Base-by-base conservation (phyloP, 495 filamentous ascomycete genomes). In the Aspergillus diversus region DNA sequence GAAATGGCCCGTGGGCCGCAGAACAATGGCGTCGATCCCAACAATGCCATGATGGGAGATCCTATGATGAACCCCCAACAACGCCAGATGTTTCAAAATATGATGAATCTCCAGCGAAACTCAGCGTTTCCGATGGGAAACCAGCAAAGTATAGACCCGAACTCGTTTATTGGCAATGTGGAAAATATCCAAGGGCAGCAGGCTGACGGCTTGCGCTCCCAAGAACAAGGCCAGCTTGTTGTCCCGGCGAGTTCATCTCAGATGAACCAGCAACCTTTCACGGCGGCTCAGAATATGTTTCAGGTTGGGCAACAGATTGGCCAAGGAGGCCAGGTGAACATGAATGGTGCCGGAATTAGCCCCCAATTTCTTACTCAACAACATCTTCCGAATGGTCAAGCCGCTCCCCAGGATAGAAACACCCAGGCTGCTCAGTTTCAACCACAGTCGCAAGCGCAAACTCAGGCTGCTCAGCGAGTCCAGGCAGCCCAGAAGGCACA, bases 191-290 rank as follows among this genome's bases (percentile, higher is more conserved):
- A 85, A 56, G 84, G 81, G 31, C 86, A 88, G 67, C 87, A 89
- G 71, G 83, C 82, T 33, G 84, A 86, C 65, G 87, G 84, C 13
- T 67, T 85, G 55, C 84, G 85, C 31, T 82, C 81, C n/a, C 84
- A 87, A 70, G 84, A 89, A 71, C 83, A 83, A 52, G 87, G 87
- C 31, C 86, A 88, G 63, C 72, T 85, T 49, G 87, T 90, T 27
- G 87, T 90, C 11, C 87, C 87, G 9, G 87, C 86, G 16, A 90
- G 86, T 66, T 77, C 79, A 72, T 83, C 74, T 31, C 79, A 80
- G 55, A 78, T 80, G 60, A 78, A 80, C 48, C 79, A 78, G 55
- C 68, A 67, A 32, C 69, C 74, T 3, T 78, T 77, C 55, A 66
- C 65, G 12, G 69, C 71, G 5, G 59, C 75, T 13, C 72, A 76